Evolutionary conservation across 2,329 filamentous ascomycete genomes (phyloP), one percentile per base, ranked within the genome.

Genomic region (Pseudocercospora macadamiae): DNA sequence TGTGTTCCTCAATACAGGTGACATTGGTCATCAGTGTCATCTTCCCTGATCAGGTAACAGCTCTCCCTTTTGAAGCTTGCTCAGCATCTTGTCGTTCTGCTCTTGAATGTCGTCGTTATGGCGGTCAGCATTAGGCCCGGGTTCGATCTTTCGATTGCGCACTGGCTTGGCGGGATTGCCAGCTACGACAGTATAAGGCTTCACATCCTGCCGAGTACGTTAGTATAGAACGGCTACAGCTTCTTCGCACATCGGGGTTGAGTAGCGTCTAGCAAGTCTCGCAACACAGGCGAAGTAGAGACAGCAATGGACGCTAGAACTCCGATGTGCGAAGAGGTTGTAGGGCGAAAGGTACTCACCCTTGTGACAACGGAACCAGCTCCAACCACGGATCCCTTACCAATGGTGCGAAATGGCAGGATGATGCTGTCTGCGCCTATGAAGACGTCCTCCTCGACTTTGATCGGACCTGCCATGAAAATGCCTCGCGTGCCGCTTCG

Each of bases 381-480:
- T 37, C 78, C 78, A 37, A 86, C 76, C 14, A 80, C 81, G 34
- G 81, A 78, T 23, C 82, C 81, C 53, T 78, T 80, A 8, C 81
- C 80, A 53, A 86, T 82, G 19, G 74, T 79, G 7, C 81, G 74
- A 14, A 82, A 82, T n/a, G 82, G 79, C 67, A 83, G 77, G 62
- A 90, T 87, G 2, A 81, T 84, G 55, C 83, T 84, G 55, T 82
- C 80, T 4, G 83, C 83, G 39, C 86, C 87, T 68, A 90, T 85
- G 73, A 83, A 86, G 67, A 86, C 87, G 65, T 89, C 86, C 60
- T 86, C 86, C 64, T 91, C 90, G 62, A 97, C 93, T 30, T 81
- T 82, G 55, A 97, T 88, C 16, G 83, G 79, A 28, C 85, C 85
- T 12, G 90, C 92, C 58, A 87, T 76, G 69, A 90, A 88, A 5